Conservation (phyloP, 352 stramenopile species). For the Blastocystis sp. region DNA sequence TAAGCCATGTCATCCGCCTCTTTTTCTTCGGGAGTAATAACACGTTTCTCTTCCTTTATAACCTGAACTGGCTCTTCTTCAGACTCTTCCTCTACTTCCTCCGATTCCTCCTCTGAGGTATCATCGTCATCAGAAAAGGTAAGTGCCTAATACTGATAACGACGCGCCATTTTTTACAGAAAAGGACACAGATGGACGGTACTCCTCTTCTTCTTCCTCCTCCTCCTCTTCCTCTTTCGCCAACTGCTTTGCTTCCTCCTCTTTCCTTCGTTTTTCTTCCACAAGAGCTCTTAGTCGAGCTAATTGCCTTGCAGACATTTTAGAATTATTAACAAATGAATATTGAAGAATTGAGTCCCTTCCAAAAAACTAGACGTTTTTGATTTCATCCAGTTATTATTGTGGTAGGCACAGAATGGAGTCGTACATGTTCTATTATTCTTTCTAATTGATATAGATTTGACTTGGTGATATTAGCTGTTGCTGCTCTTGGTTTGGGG, state of each 20-base stretch:
- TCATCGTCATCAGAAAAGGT: not conserved
- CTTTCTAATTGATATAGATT: not conserved
- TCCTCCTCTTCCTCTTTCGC: constrained; percentile 12
- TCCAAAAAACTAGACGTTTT: not conserved
- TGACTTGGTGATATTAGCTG: constrained; percentile 9
- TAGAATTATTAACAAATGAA: not conserved
- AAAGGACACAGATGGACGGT: not conserved
- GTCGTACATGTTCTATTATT: not conserved
- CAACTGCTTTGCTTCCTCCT: not conserved
- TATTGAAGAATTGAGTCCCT: too few species aligned
- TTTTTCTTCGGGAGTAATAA: not conserved
- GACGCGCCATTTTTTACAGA: not conserved
- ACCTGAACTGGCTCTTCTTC: not conserved
- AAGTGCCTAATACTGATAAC: not conserved
- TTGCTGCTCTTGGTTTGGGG: constrained; percentile 7
- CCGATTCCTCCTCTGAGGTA: not conserved
- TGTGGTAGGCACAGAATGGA: not conserved
- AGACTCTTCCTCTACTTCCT: not conserved
- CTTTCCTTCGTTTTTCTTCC: constrained; percentile 9
- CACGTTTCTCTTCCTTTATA: not conserved
- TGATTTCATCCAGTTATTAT: not conserved
- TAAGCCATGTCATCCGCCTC: not conserved
- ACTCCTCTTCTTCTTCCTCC: not conserved
- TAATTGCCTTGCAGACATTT: constrained; percentile 32
- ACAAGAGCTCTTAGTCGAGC: constrained; percentile 16